Evolutionary conservation across 805 yeast species (phyloP), one percentile per base, ranked within the genome.

Genomic region (Saturnispora silvae): DNA sequence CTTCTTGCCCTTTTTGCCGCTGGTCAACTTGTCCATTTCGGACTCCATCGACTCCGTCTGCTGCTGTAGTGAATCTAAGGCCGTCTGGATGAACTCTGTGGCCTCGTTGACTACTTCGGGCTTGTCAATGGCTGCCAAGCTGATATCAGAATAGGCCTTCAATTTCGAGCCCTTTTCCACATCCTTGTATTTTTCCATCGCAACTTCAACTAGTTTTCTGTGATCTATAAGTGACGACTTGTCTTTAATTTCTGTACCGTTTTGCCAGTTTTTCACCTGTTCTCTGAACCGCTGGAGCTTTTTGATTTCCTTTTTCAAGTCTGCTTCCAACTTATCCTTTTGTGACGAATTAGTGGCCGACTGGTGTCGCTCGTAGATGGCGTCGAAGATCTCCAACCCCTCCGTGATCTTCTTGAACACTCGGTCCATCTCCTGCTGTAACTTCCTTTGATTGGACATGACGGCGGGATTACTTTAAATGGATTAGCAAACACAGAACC

Each of bases 11-110:
- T 72, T 72, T 50, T 74, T 75, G 14, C 35, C 35, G 7, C 56
- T 44, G 6, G 50, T 48, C n/a, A 77, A 51, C 31, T 58, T 62
- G 43, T 75, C 83, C 28, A 77, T 64, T 53, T 81, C 83, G 4
- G 78, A 80, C 54, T 85, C 96, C 39, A 78, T 64, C 27, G 68
- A 61, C 56, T 87, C 96, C 41, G 73, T 68, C 53, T 89, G 97
- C 48, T 77, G 77, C 48, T 75, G 79, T 40, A 86, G 64, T 54
- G 82, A 92, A 35, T 84, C 96, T 44, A 84, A 62, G 53, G 78
- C 69, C 19, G 68, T 72, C 42, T 75, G 72, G 15, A 87, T 61
- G 55, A 86, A 89, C 28, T 72, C 70, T 30, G 70, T 65, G 11
- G 85, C 80, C 40, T 83, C 94, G 41, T 70, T 74, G 50, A 76